Conservation (phyloP, 2,329 filamentous ascomycete genomes). For the Dendryphion nanum region DNA sequence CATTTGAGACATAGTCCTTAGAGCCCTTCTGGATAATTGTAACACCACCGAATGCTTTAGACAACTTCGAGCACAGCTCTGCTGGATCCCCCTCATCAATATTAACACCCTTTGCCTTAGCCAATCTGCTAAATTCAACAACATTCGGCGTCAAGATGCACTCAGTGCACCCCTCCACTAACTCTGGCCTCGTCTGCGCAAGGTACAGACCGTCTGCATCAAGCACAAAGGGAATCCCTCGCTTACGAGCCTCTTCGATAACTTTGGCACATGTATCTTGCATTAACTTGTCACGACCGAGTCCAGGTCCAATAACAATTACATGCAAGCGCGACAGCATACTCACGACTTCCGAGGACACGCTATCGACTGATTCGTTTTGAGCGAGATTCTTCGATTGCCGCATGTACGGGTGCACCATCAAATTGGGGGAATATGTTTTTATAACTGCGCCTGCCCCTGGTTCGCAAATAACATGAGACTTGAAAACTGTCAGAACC, state of each 20-base stretch:
- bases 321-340: slow-evolving; percentile 88
- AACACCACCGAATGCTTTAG: slow-evolving; percentile 77
- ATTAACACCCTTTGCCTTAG: slow-evolving; percentile 70
- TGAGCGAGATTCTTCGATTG: slow-evolving; percentile 62
- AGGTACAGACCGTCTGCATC: slow-evolving; percentile 87
- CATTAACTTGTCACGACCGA: slow-evolving; percentile 87
- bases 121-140: slow-evolving; percentile 83
- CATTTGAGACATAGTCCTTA: slow-evolving; percentile 81
- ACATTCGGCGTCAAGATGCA: slow-evolving; percentile 94
- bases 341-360: slow-evolving; percentile 68
- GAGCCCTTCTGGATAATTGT: slow-evolving; percentile 88
- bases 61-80: slow-evolving; percentile 66
- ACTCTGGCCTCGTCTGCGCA: slow-evolving; percentile 70
- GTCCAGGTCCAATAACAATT: slow-evolving; percentile 86
- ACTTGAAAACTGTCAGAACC: no score
- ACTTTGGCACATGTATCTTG: slow-evolving; percentile 80
- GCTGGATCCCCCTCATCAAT: slow-evolving; percentile 51
- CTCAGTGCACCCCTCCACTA: slow-evolving; percentile 76
- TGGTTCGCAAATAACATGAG: slow-evolving; percentile 93
- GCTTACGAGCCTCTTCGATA: slow-evolving; percentile 72
- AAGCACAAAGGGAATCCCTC: slow-evolving; percentile 75
- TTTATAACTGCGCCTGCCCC: slow-evolving; percentile 85
- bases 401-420: slow-evolving; percentile 96
- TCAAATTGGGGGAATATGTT: slow-evolving; percentile 94
- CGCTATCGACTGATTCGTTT: slow-evolving; percentile 58